These are phyloP conservation scores for Aspergillus sp. DNA, from an alignment of 2,329 filamentous ascomycete species.

Conservation along the genomic window DNA sequence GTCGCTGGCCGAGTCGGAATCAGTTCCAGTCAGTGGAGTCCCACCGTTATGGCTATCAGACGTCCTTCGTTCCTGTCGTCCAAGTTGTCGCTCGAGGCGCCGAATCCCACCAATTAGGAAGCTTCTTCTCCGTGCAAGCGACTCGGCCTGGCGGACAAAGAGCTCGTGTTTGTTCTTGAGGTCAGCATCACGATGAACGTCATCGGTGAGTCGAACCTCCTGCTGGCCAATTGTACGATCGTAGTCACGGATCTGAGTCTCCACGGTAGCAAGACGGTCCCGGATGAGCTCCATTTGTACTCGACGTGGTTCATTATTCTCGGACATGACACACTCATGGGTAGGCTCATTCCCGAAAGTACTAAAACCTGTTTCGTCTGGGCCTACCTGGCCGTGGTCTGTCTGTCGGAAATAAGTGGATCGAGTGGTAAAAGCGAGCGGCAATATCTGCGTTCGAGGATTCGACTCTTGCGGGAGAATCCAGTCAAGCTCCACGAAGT, in stretches of 20 bases:
- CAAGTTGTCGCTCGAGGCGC: constrained; percentile 45
- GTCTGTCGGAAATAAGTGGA: constrained; percentile 97
- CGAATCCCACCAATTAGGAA: constrained; percentile 51
- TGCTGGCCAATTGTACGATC: constrained; percentile 63
- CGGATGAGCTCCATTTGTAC: constrained; percentile 83
- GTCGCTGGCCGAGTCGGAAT: constrained; percentile 42
- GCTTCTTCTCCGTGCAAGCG: constrained; percentile 48
- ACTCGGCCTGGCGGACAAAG: constrained; percentile 47
- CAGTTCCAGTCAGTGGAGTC: constrained; percentile 18
- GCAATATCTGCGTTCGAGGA: constrained; percentile 87
- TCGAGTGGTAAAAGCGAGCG: constrained; percentile 82
- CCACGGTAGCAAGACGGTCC: constrained; percentile 67
- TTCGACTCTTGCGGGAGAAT: constrained; percentile 82
- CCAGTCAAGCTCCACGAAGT: constrained; percentile 97
- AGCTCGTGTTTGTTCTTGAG: constrained; percentile 38
- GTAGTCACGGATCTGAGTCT: constrained; percentile 68
- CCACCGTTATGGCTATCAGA: constrained; percentile 14
- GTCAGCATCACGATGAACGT: constrained; percentile 43
- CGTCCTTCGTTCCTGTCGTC: constrained; percentile 29
- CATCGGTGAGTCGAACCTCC: constrained; percentile 52
- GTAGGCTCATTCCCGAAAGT: constrained; percentile 89
- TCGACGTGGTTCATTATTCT: constrained; percentile 74
- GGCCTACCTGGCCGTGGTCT: constrained; percentile 70
- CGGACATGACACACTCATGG: constrained; percentile 90
- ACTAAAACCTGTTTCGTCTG: constrained; percentile 69